Base-by-base conservation (phyloP, 805 yeast species). In the Starmera pachycereana region DNA sequence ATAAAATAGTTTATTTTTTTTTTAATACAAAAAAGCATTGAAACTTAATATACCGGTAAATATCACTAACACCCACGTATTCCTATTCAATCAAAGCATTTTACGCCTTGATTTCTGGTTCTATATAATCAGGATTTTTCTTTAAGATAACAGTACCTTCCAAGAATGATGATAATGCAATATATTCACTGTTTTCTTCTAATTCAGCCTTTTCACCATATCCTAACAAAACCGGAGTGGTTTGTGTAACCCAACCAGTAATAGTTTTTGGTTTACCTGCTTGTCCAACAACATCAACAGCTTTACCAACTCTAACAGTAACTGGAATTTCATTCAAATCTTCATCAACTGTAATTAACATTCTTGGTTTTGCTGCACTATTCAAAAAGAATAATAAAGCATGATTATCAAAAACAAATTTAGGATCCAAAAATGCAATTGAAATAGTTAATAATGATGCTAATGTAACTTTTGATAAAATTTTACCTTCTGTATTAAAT, bases 191-290 rank as follows among this genome's bases (percentile, higher is more conserved):
- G 51, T 84, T 88, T 41, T 62, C 67, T 58, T 94, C 99, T 50
- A 92, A 69, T 62, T 92, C 99, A 0, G 98, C 99, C 46, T 97
- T 74, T 62, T 92, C 99, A 35, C 97, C 97, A 51, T 80, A 79
- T 33, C 92, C 89, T 41, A 92, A 70, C 51, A 92, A 68, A 16
- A 92, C 99, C 1, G 99, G 99, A 0, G 99, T 92, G 6, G 92
- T 84, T 56, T 92, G 98, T 2, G 99, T 92, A 16, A 92, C 97
- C 98, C 98, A 92, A 31, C 99, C 99, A 4, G 99, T 92, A 37
- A 92, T 92, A 11, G 97, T 89, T 70, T 92, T 92, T 37, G 98
- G 99, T 52, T 86, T 87, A 66, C 99, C 99, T 0, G 97, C 99
- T 62, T 90, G 97, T 29, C 98, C 99, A 46, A 92, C 97, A 32